phyloP scores from a whole-genome alignment of 2,329 filamentous ascomycete genomes.

The Pseudocercospora crystallina region DNA sequence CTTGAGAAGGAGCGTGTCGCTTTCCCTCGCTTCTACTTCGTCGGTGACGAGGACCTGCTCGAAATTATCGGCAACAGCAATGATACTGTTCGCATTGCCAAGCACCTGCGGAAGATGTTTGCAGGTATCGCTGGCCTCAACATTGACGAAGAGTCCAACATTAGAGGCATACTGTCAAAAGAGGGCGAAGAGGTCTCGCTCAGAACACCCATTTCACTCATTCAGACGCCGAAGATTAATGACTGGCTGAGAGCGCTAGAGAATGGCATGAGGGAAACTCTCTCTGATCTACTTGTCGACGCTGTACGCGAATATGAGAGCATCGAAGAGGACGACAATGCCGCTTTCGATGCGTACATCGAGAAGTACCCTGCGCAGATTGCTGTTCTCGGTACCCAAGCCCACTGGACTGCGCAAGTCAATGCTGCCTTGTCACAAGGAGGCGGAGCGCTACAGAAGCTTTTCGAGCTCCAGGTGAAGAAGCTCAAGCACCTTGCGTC shows the following conservation, averaged over 20 bases:
- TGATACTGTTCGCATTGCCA: constrained; percentile 91
- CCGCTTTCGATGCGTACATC: constrained; percentile 76
- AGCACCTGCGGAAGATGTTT: constrained; percentile 99
- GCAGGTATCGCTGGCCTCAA: constrained; percentile 87
- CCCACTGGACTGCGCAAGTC: constrained; percentile 87
- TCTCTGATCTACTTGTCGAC: constrained; percentile 86
- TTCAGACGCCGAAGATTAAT: constrained; percentile 95
- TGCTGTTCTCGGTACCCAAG: constrained; percentile 90
- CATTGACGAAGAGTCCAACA: constrained; percentile 86
- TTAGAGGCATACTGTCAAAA: constrained; percentile 90
- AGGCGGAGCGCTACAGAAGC: constrained; percentile 64
- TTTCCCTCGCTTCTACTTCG: constrained; percentile 98
- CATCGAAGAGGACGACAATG: constrained; percentile 66
- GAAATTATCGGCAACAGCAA: constrained; percentile 99
- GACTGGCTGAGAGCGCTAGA: constrained; percentile 97
- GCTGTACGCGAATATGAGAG: constrained; percentile 78
- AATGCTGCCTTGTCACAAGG: constrained; percentile 72
- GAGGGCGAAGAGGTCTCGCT: constrained; percentile 86
- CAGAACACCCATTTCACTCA: constrained; percentile 86
- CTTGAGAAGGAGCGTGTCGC: constrained; percentile 96
- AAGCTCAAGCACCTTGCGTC: constrained; percentile 82
- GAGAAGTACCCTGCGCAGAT: constrained; percentile 86
- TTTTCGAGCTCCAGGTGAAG: constrained; percentile 81
- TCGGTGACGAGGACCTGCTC: constrained; percentile 94
- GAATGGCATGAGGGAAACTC: constrained; percentile 86